Percentiles rank a stretch among this genome's conserved stretches.
These are phyloP conservation scores for Schizothecium vesticola DNA, from an alignment of 495 filamentous ascomycete genomes.

Conservation along the genomic window DNA sequence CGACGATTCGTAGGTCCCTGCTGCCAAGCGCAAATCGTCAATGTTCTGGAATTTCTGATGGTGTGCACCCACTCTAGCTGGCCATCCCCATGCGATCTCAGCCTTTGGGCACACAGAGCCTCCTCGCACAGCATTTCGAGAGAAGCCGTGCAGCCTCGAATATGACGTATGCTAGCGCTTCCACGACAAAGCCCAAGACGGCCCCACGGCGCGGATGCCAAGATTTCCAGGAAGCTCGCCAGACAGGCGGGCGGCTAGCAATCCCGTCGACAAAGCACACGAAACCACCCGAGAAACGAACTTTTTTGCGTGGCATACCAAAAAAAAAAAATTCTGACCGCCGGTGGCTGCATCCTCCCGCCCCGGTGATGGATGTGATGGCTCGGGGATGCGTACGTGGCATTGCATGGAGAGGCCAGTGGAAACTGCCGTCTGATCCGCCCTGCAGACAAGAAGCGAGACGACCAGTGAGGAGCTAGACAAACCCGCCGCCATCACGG, in stretches of 20 bases:
- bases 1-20: background rate
- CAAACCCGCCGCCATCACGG: background rate
- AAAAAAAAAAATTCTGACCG: too few species aligned
- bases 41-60: background rate
- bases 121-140: background rate
- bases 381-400: background rate
- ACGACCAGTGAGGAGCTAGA: background rate
- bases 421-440: slow-evolving; percentile 14
- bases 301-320: too few species aligned
- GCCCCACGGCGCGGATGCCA: background rate
- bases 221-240: background rate
- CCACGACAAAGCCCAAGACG: background rate
- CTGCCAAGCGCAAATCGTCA: background rate
- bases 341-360: background rate
- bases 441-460: background rate
- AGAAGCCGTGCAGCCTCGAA: background rate
- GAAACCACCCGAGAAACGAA: background rate
- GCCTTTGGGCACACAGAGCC: background rate
- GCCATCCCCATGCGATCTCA: background rate
- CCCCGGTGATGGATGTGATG: background rate
- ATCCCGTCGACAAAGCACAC: background rate
- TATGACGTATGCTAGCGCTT: background rate
- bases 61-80: background rate
- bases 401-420: slow-evolving; percentile 6
- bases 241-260: background rate